Evolutionary conservation across 352 stramenopile genomes (phyloP), one percentile per base, ranked within the genome.

Genomic region (Globisporangium nagaii): DNA sequence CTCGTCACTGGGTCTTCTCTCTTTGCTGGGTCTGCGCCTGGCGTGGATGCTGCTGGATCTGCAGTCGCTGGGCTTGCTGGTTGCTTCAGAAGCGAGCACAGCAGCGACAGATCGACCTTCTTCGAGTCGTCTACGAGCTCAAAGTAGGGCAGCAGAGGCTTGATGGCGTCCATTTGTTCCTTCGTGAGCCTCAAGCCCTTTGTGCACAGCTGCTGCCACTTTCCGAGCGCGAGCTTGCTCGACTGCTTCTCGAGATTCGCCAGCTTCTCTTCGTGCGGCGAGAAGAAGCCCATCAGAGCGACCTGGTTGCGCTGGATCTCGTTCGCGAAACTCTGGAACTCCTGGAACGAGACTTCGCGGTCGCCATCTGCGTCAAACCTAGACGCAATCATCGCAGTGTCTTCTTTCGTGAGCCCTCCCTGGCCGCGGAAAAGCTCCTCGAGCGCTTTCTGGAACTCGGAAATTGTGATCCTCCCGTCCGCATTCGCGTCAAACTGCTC

Each of bases 401-500:
- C 75, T 1, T 84, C 73, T 13, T 55, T 20, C 8, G 65, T 67
- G 17, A 86, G 56, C 11, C 59, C n/a, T n/a, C n/a, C 51, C 30
- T 79, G 66, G 1, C 52, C 43, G 2, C 68, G 42, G 28, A 86
- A 84, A 6, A 93, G 56, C 22, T 70, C 49, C n/a, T 79, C 54
- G n/a, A 93, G 61, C 4, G 64, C 60, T 10, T 44, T 48, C 30
- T 83, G 65, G 46, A 92, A 87, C 49, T 93, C 84, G 5, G 46
- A 27, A 0, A 78, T 28, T 0, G 70, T 86, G 20, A 93, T 76
- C 17, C 56, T 66, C 3, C 84, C 76, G 28, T 90, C 82, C 0
- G 58, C 66, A 37, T 92, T 72, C 1, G 57, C 50, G 54, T 93
- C 84, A 43, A 93, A 91, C 3, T 94, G 66, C n/a, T 75, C 50